These are phyloP conservation scores for Cercospora sesami DNA, from an alignment of 2,329 filamentous ascomycete genomes.

Conservation along the genomic window DNA sequence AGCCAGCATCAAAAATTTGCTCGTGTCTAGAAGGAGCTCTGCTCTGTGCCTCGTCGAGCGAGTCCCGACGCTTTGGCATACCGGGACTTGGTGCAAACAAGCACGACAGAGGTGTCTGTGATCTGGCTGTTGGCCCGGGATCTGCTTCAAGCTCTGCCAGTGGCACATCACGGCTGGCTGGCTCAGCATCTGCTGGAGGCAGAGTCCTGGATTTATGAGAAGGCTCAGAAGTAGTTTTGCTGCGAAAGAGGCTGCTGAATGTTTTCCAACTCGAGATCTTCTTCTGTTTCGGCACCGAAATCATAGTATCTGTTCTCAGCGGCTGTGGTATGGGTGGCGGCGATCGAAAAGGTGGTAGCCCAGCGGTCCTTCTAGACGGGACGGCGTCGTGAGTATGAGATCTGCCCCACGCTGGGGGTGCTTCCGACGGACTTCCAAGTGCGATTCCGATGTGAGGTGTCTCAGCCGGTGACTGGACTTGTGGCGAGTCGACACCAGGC, in stretches of 20 bases:
- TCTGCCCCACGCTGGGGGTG: slow-evolving; percentile 28
- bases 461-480: slow-evolving; percentile 12
- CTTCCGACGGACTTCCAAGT: slow-evolving; percentile 28
- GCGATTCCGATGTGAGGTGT: slow-evolving; percentile 28
- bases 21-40: slow-evolving; percentile 13
- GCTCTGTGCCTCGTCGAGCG: slow-evolving; percentile 1
- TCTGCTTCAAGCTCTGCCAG: slow-evolving; percentile 1
- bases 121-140: neutral
- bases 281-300: slow-evolving; percentile 21
- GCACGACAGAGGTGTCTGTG: slow-evolving; percentile 12
- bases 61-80: neutral
- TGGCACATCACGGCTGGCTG: neutral
- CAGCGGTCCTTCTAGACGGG: slow-evolving; percentile 15
- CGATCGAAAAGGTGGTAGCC: slow-evolving; percentile 9
- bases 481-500: slow-evolving; percentile 15
- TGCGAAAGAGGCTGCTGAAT: slow-evolving; percentile 32
- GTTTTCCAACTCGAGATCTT: slow-evolving; percentile 36
- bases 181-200: neutral
- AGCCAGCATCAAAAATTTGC: neutral
- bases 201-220: slow-evolving; percentile 9
- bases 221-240: slow-evolving; percentile 12
- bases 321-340: slow-evolving; percentile 9
- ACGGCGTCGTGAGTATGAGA: slow-evolving; percentile 28
- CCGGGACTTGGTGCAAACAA: slow-evolving; percentile 22
- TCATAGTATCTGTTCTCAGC: neutral